Base-by-base conservation (phyloP, 2,329 filamentous ascomycete species). In the Alternaria ventricosa region DNA sequence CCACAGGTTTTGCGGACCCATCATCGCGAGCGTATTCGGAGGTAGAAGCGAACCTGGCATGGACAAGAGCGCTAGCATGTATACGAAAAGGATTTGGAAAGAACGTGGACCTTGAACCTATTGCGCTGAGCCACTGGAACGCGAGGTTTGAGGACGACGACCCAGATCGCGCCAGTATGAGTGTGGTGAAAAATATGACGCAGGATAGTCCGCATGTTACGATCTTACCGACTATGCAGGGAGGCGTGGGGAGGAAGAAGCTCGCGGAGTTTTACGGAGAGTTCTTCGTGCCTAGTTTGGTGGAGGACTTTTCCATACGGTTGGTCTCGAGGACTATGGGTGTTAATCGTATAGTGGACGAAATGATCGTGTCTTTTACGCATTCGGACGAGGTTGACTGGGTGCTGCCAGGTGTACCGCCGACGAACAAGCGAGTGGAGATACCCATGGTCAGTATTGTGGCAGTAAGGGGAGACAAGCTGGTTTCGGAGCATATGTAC, bases 261-360 rank as follows among this genome's bases (percentile, higher is more conserved):
- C 67, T 85, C 4, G 78, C 78, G 27, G 73, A 78, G 6, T 89
- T 89, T 75, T 89, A 89, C 69, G 79, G 83, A 4, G 82, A 88
- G 27, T 85, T 85, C 64, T 89, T 89, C 75, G 81, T 87, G 7
- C 82, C 83, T 1, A 80, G 80, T 33, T 82, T 86, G 36, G 87
- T 87, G 5, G 83, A 84, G 0, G 85, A 84, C 15, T 82, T 88
- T 73, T 80, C 80, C 13, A 84, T 88, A 33, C 81, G 84, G 15
- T 78, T 89, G 8, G 74, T 89, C 8, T 86, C 84, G 9, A 82
- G 87, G 18, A 89, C 87, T 0, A 79, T 86, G 3, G 87, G 87
- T 6, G 79, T 83, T 0, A 86, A 89, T 70, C 82, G 86, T 3
- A 81, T 89, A 3, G 87, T 88, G 3, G 87, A 89, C 65, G 87